Evolutionary conservation across 208 protist genomes (phyloP).

Genomic region (Balamuthia mandrillaris): DNA sequence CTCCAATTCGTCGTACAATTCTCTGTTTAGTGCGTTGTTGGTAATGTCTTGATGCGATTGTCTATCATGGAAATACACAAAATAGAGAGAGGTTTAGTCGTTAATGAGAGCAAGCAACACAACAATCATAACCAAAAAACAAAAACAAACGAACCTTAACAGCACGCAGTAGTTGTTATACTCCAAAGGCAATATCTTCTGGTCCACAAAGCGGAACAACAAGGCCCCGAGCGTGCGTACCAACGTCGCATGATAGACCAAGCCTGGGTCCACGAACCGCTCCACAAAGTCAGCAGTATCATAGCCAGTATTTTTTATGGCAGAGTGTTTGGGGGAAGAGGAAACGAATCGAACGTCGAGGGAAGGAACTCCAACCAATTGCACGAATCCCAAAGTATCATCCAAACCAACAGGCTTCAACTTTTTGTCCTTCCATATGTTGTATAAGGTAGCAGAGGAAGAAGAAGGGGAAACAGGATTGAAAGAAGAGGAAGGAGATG

Average conservation of each 20-base stretch:
- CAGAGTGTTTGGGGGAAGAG: not conserved
- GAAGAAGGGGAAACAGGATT: too few relatives aligned
- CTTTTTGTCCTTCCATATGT: too few relatives aligned
- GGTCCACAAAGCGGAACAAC: not conserved
- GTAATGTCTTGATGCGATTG: too few relatives aligned
- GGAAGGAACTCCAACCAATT: not conserved
- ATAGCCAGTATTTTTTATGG: constrained; percentile 35
- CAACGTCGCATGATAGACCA: not conserved
- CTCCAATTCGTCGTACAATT: too few relatives aligned
- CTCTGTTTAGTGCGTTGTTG: too few relatives aligned
- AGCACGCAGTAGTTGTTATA: not conserved
- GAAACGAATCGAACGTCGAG: constrained; percentile 5
- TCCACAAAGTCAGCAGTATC: constrained; percentile 37
- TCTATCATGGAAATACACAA: too few relatives aligned
- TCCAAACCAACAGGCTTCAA: not conserved
- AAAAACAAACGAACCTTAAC: not conserved
- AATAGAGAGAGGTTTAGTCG: too few relatives aligned
- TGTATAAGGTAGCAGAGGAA: too few relatives aligned
- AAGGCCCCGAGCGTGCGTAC: not conserved
- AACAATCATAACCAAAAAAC: too few relatives aligned
- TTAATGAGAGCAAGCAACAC: too few relatives aligned
- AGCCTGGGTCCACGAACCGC: constrained; percentile 10
- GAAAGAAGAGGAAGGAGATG: not conserved
- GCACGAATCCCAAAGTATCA: not conserved
- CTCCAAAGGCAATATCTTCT: constrained; percentile 5